Conservation (phyloP, 768 basidiomycete species). For the Pisolithus tinctorius region DNA sequence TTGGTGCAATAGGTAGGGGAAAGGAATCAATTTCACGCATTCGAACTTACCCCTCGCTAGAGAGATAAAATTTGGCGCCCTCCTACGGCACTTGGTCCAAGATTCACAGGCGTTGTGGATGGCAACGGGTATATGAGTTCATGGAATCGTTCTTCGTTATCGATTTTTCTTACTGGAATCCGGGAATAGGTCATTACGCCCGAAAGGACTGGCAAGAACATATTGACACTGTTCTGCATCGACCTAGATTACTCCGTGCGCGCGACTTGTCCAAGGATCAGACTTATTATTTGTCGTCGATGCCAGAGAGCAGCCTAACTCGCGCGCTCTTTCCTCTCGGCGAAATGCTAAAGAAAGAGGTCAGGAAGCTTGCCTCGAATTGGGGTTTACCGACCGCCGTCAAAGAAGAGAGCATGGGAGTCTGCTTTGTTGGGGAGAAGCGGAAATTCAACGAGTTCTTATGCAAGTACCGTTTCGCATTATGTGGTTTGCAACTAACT, state of each 20-base stretch:
- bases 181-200: slow-evolving; percentile 74
- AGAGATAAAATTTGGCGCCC: slow-evolving; percentile 87
- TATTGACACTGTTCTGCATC: slow-evolving; percentile 11
- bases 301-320: slow-evolving; percentile 56
- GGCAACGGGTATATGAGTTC: slow-evolving; percentile 60
- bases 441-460: slow-evolving; percentile 67
- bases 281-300: slow-evolving; percentile 82
- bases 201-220: slow-evolving; percentile 47
- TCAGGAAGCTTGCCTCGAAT: slow-evolving; percentile 62
- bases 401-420: slow-evolving; percentile 84
- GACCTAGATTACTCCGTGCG: slow-evolving; percentile 49
- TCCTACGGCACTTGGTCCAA: slow-evolving; percentile 55
- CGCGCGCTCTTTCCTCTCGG: slow-evolving; percentile 79
- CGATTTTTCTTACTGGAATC: neutral
- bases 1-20: slow-evolving; percentile 72
- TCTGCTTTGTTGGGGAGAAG: slow-evolving; percentile 90
- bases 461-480: slow-evolving; percentile 35
- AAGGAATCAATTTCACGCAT: neutral
- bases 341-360: slow-evolving; percentile 56
- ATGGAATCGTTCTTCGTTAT: neutral
- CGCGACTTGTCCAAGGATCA: slow-evolving; percentile 76
- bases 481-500: neutral
- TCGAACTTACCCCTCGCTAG: slow-evolving; percentile 30
- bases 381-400: slow-evolving; percentile 64
- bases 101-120: slow-evolving; percentile 50